A percentile compares a stretch with the other conserved stretches of the same genome.
Evolutionary conservation across 1,284 basidiomycete genomes (phyloP).

Genomic region (Fomitopsis pinicola): DNA sequence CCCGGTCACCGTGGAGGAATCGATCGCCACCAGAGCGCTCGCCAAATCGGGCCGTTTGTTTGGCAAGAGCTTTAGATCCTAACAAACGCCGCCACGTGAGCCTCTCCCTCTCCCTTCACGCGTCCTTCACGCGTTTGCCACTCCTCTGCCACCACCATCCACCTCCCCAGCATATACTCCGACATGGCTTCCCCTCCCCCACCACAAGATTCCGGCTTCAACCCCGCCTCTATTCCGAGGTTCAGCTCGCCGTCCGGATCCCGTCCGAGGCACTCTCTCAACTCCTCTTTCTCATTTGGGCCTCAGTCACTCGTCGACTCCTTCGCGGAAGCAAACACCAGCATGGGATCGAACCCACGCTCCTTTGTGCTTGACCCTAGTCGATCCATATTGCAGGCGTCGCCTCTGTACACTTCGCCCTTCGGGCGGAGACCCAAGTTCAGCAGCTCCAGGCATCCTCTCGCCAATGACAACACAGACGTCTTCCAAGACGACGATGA

Average conservation of each 20-base stretch:
- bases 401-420: slow-evolving; percentile 62
- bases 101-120: background rate
- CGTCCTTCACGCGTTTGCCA: slow-evolving; percentile 1
- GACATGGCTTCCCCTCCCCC: slow-evolving; percentile 27
- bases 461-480: slow-evolving; percentile 74
- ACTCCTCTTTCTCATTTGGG: slow-evolving; percentile 79
- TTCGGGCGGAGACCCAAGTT: slow-evolving; percentile 41
- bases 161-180: background rate
- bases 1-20: background rate
- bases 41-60: slow-evolving; percentile 10
- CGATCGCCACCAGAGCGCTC: slow-evolving; percentile 1
- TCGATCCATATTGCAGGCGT: slow-evolving; percentile 65
- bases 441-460: slow-evolving; percentile 53
- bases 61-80: slow-evolving; percentile 17
- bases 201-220: slow-evolving; percentile 31
- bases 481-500: slow-evolving; percentile 64
- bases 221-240: slow-evolving; percentile 23
- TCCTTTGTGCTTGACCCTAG: slow-evolving; percentile 68
- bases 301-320: slow-evolving; percentile 70
- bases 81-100: slow-evolving; percentile 14
- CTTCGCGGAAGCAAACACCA: slow-evolving; percentile 55
- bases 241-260: slow-evolving; percentile 42
- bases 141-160: background rate
- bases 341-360: slow-evolving; percentile 47
- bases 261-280: slow-evolving; percentile 58